Base-by-base conservation (phyloP, 2,329 filamentous ascomycete species). In the Colletotrichum simmondsii region DNA sequence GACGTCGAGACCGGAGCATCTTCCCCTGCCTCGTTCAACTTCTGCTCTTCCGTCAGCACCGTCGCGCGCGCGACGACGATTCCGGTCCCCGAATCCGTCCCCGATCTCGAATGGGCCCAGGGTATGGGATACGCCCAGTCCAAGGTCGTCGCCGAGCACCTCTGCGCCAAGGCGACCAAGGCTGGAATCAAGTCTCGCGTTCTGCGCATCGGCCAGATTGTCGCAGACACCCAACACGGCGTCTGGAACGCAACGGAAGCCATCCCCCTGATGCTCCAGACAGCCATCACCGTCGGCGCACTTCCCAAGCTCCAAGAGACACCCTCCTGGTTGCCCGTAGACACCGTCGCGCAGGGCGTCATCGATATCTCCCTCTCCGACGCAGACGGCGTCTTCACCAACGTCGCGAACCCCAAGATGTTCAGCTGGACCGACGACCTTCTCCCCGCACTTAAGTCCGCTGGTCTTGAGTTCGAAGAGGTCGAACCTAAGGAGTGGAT, bases 161-260 rank as follows among this genome's bases (percentile, higher is more conserved):
- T 87, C n/a, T 84, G 81, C 67, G 70, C 73, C 16, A 76, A 77
- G 3, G 85, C 83, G 14, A 56, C 71, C 5, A 74, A 77, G 26
- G 74, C 78, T 12, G 80, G 79, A 1, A 77, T 83, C 5, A 76
- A 75, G 30, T 77, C 80, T 2, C 79, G 81, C 4, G 80, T 87
- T 7, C 75, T 88, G 5, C 81, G 88, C 1, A 81, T 89, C 0
- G 88, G 88, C 0, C 88, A 89, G 75, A 83, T 90, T 16, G 83
- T 87, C 16, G 87, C 83, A 1, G 87, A 89, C 74, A 86, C 82
- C 0, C 64, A 78, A 2, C 74, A 80, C n/a, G 88, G 87, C 2
- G 76, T 86, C 3, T 90, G 88, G 88, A 89, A 87, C 74, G 77
- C 78, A 4, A 85, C 81, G 0, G 88, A 89, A 73, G 87, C 87